These are phyloP conservation scores for Myriangium duriaei DNA, from an alignment of 2,329 filamentous ascomycete species.

Conservation along the genomic window DNA sequence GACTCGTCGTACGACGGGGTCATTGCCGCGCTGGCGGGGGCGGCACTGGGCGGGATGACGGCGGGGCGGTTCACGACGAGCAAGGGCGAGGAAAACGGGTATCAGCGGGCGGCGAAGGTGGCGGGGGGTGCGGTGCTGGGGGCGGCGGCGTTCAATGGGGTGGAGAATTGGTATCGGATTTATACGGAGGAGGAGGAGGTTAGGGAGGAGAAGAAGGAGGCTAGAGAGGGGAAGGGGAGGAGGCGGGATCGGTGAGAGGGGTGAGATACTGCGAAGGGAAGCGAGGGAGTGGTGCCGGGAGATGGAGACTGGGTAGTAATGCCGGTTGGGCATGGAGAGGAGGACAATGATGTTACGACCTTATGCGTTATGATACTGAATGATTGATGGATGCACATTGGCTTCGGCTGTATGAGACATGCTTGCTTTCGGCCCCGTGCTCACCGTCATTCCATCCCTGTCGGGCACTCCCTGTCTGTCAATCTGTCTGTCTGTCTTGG, in stretches of 20 bases:
- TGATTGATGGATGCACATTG: too few relatives aligned
- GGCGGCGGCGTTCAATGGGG: constrained; percentile 14
- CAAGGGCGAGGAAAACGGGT: constrained; percentile 5
- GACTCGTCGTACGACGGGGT: constrained; percentile 17
- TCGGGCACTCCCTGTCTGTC: too few relatives aligned
- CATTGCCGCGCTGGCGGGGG: constrained; percentile 15
- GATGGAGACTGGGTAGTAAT: too few relatives aligned
- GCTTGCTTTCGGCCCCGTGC: too few relatives aligned
- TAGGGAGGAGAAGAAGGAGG: constrained; percentile 12
- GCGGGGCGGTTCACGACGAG: constrained; percentile 11
- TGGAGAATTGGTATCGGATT: constrained; percentile 14
- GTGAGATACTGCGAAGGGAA: neutral
- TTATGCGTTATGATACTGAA: too few relatives aligned
- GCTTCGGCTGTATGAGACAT: too few relatives aligned
- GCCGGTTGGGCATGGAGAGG: too few relatives aligned
- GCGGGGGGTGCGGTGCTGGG: constrained; percentile 13
- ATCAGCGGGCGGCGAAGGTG: constrained; percentile 11
- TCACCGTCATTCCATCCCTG: too few relatives aligned
- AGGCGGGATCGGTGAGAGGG: neutral
- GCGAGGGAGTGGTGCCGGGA: too few relatives aligned
- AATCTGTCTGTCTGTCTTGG: too few relatives aligned
- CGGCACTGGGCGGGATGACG: constrained; percentile 16
- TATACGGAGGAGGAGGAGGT: constrained; percentile 13
- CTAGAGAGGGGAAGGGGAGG: constrained; percentile 10
- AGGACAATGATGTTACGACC: too few relatives aligned